A percentile compares a stretch with the other conserved stretches of the same genome.
These are phyloP conservation scores for Ceratocystis harringtonii DNA, from an alignment of 2,329 filamentous ascomycete genomes.

Conservation along the genomic window DNA sequence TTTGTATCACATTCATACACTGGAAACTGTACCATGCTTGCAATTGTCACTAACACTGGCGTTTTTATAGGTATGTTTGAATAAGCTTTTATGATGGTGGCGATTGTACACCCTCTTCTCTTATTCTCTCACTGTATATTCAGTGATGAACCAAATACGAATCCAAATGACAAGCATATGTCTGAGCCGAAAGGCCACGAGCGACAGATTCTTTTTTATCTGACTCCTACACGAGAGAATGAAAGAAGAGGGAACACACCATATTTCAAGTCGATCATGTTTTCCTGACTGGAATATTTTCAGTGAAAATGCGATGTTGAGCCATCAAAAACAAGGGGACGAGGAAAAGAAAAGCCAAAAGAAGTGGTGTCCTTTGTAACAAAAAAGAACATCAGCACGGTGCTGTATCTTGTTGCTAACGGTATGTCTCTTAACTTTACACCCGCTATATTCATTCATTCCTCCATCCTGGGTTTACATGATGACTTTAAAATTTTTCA, in stretches of 20 bases:
- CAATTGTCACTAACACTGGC: not conserved
- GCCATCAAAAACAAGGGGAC: not conserved
- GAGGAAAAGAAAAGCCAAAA: not conserved
- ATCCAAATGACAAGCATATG: slow-evolving; percentile 91
- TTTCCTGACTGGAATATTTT: not conserved
- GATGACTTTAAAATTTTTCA: slow-evolving; percentile 32
- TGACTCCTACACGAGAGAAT: slow-evolving; percentile 8
- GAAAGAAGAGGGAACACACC: not conserved
- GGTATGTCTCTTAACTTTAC: slow-evolving; percentile 2
- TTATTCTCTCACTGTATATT: slow-evolving; percentile 4
- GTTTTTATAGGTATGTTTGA: not conserved
- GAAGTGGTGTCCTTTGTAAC: not conserved
- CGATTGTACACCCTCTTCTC: not conserved
- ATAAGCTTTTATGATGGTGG: not conserved
- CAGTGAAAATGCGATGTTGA: too few species aligned
- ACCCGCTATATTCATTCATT: not conserved
- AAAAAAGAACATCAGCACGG: not conserved
- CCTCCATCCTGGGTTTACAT: slow-evolving; percentile 10
- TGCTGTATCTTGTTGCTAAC: slow-evolving; percentile 1
- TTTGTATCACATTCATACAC: not conserved
- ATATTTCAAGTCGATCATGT: not conserved
- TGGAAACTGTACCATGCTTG: not conserved
- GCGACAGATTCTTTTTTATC: slow-evolving; percentile 17
- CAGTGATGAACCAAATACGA: slow-evolving; percentile 37
- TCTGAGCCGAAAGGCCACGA: slow-evolving; percentile 52